Conservation (phyloP, 345 rosid species). For the Linum lewisii region DNA sequence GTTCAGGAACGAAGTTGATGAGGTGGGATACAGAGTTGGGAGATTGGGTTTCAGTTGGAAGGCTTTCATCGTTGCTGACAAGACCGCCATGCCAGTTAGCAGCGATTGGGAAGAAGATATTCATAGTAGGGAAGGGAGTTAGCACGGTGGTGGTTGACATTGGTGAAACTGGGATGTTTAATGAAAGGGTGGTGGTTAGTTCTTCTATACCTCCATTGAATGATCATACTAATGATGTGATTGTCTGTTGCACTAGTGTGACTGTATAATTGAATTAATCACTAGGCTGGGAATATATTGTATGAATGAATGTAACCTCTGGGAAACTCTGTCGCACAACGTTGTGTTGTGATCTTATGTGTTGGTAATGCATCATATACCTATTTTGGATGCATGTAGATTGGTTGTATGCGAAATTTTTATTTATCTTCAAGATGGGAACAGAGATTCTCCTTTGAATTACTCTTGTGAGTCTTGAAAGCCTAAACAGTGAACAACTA, state of each 20-base stretch:
- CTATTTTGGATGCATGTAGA: too few species aligned
- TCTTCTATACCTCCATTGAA: conserved; percentile 49
- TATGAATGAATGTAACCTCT: not conserved
- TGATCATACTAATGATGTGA: conserved; percentile 31
- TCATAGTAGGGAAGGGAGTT: conserved; percentile 61
- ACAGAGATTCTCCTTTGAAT: too few species aligned
- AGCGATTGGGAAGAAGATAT: conserved; percentile 48
- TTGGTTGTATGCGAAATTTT: too few species aligned
- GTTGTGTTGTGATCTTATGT: too few species aligned
- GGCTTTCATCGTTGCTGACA: conserved; percentile 48
- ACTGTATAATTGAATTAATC: conserved; percentile 28
- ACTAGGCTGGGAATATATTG: not conserved
- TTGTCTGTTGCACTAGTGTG: conserved; percentile 47
- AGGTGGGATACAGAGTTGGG: conserved; percentile 51
- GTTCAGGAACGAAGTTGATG: conserved; percentile 60
- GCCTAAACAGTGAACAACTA: too few species aligned
- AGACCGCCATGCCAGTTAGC: conserved; percentile 68
- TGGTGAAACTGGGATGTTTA: conserved; percentile 28
- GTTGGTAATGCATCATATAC: too few species aligned
- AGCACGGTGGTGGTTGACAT: conserved; percentile 54
- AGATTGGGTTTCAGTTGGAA: conserved; percentile 57
- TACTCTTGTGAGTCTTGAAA: too few species aligned
- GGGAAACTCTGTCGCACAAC: too few species aligned
- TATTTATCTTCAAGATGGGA: too few species aligned
- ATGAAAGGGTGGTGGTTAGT: conserved; percentile 53